These are phyloP conservation scores for Botrytis pseudocinerea DNA, from an alignment of 2,329 filamentous ascomycete genomes.

Conservation along the genomic window DNA sequence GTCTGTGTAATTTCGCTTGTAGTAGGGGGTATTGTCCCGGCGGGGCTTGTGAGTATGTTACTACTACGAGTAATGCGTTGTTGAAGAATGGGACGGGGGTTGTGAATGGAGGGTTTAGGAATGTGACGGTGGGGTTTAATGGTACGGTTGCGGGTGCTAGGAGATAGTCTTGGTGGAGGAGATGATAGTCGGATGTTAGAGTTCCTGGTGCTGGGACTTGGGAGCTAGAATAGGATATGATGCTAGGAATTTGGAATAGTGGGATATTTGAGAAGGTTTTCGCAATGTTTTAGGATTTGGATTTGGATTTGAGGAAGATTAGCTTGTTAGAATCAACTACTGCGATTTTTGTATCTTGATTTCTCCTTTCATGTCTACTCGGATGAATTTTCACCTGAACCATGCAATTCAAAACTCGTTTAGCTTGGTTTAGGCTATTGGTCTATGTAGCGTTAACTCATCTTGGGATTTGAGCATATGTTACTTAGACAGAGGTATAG, in stretches of 20 bases:
- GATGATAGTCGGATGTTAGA: not conserved
- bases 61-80: not conserved
- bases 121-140: not conserved
- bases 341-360: not conserved
- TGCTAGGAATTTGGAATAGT: not conserved
- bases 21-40: conserved; percentile 24
- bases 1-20: not conserved
- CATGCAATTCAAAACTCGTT: not conserved
- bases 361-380: not conserved
- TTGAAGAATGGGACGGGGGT: not conserved
- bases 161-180: not conserved
- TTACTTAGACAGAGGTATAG: too few relatives aligned
- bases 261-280: not conserved
- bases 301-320: not conserved
- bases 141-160: not conserved
- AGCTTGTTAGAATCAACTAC: not conserved
- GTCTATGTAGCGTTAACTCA: not conserved
- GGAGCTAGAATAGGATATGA: not conserved
- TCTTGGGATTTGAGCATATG: not conserved
- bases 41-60: conserved; percentile 28
- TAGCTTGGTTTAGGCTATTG: fast-evolving
- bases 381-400: not conserved
- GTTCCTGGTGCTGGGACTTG: not conserved
- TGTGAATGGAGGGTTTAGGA: not conserved
- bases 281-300: not conserved